Base-by-base conservation (phyloP, 2,329 filamentous ascomycete species). In the Alternaria panax region DNA sequence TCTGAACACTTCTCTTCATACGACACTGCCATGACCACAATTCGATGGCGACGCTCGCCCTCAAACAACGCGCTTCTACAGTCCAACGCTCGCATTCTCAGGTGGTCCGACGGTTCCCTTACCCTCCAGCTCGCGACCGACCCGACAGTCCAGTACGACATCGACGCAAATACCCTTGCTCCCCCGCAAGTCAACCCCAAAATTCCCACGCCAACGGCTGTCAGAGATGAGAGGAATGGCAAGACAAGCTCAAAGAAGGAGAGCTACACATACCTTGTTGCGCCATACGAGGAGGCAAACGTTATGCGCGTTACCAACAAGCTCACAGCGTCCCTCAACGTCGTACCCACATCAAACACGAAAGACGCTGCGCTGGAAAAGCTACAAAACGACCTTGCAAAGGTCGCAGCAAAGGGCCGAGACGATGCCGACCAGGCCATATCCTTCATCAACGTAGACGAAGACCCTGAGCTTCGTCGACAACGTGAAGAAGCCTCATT, bases 51-150 rank as follows among this genome's bases (percentile, higher is more conserved):
- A 54, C 87, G 85, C 70, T 88, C 92, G 58, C 83, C 87, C 9
- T 84, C 83, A n/a, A 80, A 88, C 56, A 89, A 87, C 1, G 84
- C 85, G 48, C 81, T 87, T 62, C 82, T 93, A 12, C 87, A 90
- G 73, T 93, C 90, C 72, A 94, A 94, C 73, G 86, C 91, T 2
- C 86, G 89, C 63, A 80, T 94, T 28, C 87, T 92, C 72, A 86
- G 86, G 67, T 94, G 91, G 91, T 92, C 88, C 62, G 91, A 94
- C 71, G 91, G 91, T 27, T 92, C 89, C 4, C 81, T 92, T 16
- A 93, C 90, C 11, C 81, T 94, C 24, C 87, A 90, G n/a, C 83
- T 93, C 24, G 91, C 90, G 14, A 88, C 87, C 59, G 84, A 87
- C 36, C 86, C 87, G 2, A 82, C 79, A 34, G 87, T 89, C 64